Percentiles rank a stretch among this genome's conserved stretches.
phyloP scores from a whole-genome alignment of 345 rosid species.

The Bruguiera sexangula region DNA sequence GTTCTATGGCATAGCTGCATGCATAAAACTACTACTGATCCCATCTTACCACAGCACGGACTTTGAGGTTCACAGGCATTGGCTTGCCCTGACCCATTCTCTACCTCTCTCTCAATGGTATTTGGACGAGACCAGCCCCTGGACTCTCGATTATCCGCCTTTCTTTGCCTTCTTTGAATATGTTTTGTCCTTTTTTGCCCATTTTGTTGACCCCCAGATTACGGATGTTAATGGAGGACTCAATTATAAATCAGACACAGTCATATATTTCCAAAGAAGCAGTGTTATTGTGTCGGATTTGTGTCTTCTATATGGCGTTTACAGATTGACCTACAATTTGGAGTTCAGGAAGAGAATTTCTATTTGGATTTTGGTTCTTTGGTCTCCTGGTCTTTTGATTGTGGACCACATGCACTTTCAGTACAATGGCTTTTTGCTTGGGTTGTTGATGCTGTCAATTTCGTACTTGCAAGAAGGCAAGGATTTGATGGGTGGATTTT shows the following conservation, averaged over 20 bases:
- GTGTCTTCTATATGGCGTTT: constrained; percentile 51
- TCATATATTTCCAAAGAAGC: constrained; percentile 60
- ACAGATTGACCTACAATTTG: constrained; percentile 40
- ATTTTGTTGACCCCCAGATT: constrained; percentile 59
- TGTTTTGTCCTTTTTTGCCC: constrained; percentile 56
- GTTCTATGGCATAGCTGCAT: constrained; percentile 54
- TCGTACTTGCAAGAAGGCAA: constrained; percentile 72
- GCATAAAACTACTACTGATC: constrained; percentile 65
- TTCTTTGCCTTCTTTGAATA: constrained; percentile 72
- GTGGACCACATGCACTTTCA: constrained; percentile 95
- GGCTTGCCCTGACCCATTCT: constrained; percentile 83
- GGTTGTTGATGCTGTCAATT: constrained; percentile 70
- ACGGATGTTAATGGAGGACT: constrained; percentile 60
- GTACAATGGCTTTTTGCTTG: constrained; percentile 86
- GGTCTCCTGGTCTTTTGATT: constrained; percentile 79
- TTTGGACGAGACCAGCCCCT: constrained; percentile 75
- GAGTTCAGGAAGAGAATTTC: constrained; percentile 36
- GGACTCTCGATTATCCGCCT: constrained; percentile 97
- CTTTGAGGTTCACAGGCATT: constrained; percentile 93
- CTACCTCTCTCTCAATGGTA: constrained; percentile 85
- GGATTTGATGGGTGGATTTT: constrained; percentile 77
- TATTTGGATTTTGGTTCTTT: constrained; percentile 62
- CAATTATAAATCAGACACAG: constrained; percentile 48
- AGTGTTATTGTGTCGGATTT: constrained; percentile 74
- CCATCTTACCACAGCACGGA: constrained; percentile 86